Percentiles rank a stretch among this genome's conserved stretches.
Conservation (phyloP, 768 basidiomycete genomes). For the Trametes cinnabarina region DNA sequence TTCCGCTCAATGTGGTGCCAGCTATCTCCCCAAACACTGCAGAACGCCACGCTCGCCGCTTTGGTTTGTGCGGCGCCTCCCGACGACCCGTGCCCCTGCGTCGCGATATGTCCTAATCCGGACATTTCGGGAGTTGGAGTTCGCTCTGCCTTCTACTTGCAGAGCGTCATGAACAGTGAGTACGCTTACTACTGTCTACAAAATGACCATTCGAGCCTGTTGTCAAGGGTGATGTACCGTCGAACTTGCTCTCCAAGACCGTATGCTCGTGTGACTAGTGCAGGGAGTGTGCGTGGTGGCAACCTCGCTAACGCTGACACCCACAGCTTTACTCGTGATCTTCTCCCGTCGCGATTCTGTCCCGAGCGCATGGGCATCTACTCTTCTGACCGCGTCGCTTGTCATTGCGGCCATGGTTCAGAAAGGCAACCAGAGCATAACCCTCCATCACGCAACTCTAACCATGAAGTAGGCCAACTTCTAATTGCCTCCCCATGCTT, state of each 20-base stretch:
- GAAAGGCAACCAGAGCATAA: constrained; percentile 19
- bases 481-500: background rate
- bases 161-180: constrained; percentile 28
- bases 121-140: constrained; percentile 29
- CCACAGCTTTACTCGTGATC: constrained; percentile 24
- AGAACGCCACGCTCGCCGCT: constrained; percentile 7
- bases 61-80: constrained; percentile 6
- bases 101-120: constrained; percentile 24
- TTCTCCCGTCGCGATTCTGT: constrained; percentile 27
- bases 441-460: constrained; percentile 27
- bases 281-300: background rate
- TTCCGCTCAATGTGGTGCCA: constrained; percentile 2
- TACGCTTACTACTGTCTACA: background rate
- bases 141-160: constrained; percentile 27
- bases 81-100: background rate
- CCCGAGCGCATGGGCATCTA: constrained; percentile 28
- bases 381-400: constrained; percentile 26
- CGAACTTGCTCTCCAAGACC: background rate
- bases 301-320: background rate
- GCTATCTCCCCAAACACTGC: background rate
- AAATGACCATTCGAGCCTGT: background rate
- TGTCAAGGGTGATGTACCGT: background rate
- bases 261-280: background rate
- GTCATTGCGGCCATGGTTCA: constrained; percentile 29
- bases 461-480: constrained; percentile 24